Evolutionary conservation across 1,139 yeast genomes (phyloP).

Genomic region (Geotrichum reessii): DNA sequence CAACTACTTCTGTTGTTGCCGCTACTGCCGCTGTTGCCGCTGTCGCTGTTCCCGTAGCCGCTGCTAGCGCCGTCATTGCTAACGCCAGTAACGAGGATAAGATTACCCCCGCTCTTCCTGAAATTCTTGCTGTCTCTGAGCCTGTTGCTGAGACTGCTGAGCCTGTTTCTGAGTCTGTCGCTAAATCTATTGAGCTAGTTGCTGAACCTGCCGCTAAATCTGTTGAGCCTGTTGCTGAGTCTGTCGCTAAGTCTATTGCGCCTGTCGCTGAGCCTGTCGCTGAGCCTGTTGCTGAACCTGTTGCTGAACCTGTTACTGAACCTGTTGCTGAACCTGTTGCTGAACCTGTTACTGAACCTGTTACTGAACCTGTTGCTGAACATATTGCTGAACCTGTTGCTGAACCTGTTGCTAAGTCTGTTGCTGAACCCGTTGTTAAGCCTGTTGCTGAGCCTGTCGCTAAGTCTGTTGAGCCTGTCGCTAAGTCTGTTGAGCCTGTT

Average conservation of each 20-base stretch:
- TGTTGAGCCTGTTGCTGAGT: not conserved
- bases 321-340: slow-evolving; percentile 1
- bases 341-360: slow-evolving; percentile 1
- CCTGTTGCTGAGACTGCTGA: slow-evolving; percentile 1
- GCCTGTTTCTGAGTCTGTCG: not conserved
- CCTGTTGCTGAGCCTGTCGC: not conserved
- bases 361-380: not conserved
- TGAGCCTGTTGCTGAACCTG: not conserved
- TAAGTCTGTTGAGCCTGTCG: not conserved
- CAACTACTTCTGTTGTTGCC: not conserved
- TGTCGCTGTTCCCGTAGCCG: not conserved
- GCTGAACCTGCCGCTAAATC: not conserved
- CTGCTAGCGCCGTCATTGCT: not conserved
- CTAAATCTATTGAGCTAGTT: not conserved
- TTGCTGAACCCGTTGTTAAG: not conserved
- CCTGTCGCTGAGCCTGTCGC: not conserved
- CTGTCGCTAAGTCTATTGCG: not conserved
- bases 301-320: slow-evolving; percentile 1
- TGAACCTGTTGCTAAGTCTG: not conserved
- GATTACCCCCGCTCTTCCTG: not conserved
- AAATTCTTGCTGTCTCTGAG: not conserved
- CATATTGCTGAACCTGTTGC: not conserved
- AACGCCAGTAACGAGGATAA: not conserved
- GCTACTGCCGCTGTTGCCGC: slow-evolving; percentile 4
- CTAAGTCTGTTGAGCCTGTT: not conserved